A percentile compares a stretch with the other conserved stretches of the same genome.
Conservation (phyloP, 176 grass and related monocot genomes). For the barley (Hordeum vulgare) region MorexV3_pseudomolecules_assembly NC_058520.1:597209354-597209853, state of each 20-base stretch:
- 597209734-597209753: not conserved
- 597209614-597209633: too few relatives aligned
- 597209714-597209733: too few relatives aligned
- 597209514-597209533: not conserved
- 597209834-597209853: too few relatives aligned
- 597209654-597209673: not conserved
- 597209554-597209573: not conserved
- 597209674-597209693: too few relatives aligned
- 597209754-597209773: not conserved
- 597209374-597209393: not conserved
- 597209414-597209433: not conserved
- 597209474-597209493: too few relatives aligned
- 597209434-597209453: not conserved
- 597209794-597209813: not conserved
- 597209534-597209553: not conserved
- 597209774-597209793: not conserved
- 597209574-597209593: not conserved
- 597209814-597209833: not conserved
- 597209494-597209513: not conserved
- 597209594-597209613: not conserved
- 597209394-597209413: not conserved
- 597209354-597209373: not conserved
- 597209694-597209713: too few relatives aligned
- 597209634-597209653: too few relatives aligned
- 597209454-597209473: not conserved